phyloP scores from a whole-genome alignment of 2,329 filamentous ascomycete genomes.

The Bipolaris bicolor region DNA sequence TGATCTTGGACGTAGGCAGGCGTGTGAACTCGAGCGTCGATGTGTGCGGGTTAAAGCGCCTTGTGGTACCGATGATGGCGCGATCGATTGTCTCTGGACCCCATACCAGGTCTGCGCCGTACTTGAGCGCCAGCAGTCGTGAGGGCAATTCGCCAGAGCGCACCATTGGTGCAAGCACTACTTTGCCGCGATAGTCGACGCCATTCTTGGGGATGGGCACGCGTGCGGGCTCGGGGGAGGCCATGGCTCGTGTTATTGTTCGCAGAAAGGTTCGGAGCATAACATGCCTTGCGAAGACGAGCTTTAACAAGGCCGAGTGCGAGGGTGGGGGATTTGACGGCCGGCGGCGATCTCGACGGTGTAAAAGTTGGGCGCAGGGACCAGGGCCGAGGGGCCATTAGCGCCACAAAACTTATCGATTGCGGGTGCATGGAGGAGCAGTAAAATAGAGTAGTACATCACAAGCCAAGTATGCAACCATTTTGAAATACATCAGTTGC shows the following conservation, averaged over 20 bases:
- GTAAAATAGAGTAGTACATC: not conserved
- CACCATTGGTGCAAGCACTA: constrained; percentile 97
- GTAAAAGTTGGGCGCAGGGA: constrained; percentile 21
- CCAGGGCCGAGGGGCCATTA: constrained; percentile 9
- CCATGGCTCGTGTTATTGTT: constrained; percentile 41
- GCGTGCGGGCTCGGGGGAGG: constrained; percentile 53
- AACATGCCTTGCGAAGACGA: constrained; percentile 35
- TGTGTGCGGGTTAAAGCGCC: constrained; percentile 76
- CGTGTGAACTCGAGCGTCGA: constrained; percentile 86
- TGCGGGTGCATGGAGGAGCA: not conserved
- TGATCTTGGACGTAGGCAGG: constrained; percentile 71
- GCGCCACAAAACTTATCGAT: constrained; percentile 2
- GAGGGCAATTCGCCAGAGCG: constrained; percentile 95
- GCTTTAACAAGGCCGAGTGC: constrained; percentile 2
- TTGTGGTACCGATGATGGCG: constrained; percentile 84
- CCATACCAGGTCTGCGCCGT: constrained; percentile 97
- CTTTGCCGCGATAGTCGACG: constrained; percentile 90
- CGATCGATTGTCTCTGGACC: constrained; percentile 94
- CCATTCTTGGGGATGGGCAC: constrained; percentile 87
- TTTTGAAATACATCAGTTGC: no score
- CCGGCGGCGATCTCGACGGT: not conserved
- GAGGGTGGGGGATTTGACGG: constrained; percentile 4
- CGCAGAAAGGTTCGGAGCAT: constrained; percentile 48
- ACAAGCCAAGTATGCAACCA: not conserved
- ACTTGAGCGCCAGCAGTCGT: constrained; percentile 85